Conservation (phyloP, 2,329 filamentous ascomycete genomes). For the Capronia epimyces region DNA sequence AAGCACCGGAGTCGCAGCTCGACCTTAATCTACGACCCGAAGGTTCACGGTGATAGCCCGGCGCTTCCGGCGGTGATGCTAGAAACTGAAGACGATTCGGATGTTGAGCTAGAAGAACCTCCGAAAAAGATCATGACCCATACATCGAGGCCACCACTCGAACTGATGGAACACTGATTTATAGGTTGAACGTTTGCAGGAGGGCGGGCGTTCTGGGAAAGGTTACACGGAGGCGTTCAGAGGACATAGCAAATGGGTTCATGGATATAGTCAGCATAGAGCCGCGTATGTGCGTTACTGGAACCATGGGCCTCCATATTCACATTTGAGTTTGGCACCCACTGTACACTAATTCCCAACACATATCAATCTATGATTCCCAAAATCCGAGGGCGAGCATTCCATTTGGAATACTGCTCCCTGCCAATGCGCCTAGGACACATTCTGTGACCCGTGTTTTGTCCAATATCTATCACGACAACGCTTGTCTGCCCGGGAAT, state of each 20-base stretch:
- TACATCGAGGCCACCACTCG: constrained; percentile 52
- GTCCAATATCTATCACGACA: neutral
- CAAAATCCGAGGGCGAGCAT: neutral
- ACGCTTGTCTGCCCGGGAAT: neutral
- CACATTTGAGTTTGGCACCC: neutral
- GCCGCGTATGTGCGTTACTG: neutral
- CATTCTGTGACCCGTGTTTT: neutral
- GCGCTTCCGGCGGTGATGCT: constrained; percentile 59
- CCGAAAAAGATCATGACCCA: constrained; percentile 45
- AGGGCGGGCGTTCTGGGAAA: neutral
- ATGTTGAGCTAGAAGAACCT: constrained; percentile 45
- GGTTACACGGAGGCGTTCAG: neutral
- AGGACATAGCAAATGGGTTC: neutral
- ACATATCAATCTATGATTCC: neutral
- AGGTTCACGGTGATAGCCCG: constrained; percentile 56
- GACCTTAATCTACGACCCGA: constrained; percentile 59
- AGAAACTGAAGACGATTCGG: constrained; percentile 50
- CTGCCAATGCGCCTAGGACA: neutral
- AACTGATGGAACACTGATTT: constrained; percentile 46
- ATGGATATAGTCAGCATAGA: neutral
- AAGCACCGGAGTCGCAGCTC: constrained; percentile 47
- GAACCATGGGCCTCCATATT: neutral
- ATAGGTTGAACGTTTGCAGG: neutral
- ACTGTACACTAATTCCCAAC: neutral
- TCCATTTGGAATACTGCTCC: neutral